A percentile compares a stretch with the other conserved stretches of the same genome.
phyloP scores from a whole-genome alignment of 2,329 filamentous ascomycete genomes.

The Penicillium sp. region DNA sequence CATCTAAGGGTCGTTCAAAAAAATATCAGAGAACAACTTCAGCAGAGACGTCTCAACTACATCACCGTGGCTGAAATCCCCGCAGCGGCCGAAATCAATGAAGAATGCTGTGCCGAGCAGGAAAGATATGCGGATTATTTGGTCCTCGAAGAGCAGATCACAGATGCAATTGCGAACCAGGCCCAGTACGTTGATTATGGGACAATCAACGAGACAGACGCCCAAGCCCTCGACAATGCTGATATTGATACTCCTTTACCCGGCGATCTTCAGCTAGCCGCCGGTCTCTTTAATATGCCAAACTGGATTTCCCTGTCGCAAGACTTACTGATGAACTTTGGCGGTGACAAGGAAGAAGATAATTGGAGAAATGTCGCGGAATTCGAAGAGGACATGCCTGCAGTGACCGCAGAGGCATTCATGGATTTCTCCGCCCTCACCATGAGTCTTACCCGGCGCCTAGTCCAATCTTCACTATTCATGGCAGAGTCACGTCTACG shows the following conservation, averaged over 20 bases:
- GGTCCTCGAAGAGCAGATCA: constrained; percentile 64
- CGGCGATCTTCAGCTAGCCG: constrained; percentile 52
- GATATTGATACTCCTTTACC: constrained; percentile 30
- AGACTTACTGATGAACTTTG: constrained; percentile 74
- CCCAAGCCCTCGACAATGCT: constrained; percentile 33
- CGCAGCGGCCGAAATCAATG: constrained; percentile 73
- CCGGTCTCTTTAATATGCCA: constrained; percentile 61
- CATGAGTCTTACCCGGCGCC: constrained; percentile 68
- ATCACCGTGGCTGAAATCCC: constrained; percentile 63
- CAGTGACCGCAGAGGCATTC: constrained; percentile 75
- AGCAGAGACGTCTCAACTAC: constrained; percentile 37
- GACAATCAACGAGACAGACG: constrained; percentile 59
- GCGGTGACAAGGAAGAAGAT: constrained; percentile 58
- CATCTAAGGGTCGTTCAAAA: constrained; percentile 68
- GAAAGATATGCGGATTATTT: constrained; percentile 72
- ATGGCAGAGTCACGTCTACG: constrained; percentile 72
- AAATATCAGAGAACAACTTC: constrained; percentile 40
- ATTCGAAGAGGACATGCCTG: constrained; percentile 60
- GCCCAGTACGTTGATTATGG: constrained; percentile 66
- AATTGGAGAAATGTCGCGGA: constrained; percentile 68
- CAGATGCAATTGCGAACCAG: constrained; percentile 65
- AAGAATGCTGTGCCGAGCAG: constrained; percentile 66
- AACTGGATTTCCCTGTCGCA: constrained; percentile 68
- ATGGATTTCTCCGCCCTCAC: constrained; percentile 73
- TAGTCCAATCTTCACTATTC: constrained; percentile 72